Percentiles rank a stretch among this genome's conserved stretches.
These are phyloP conservation scores for Coccomyxa subellipsoidea DNA, from an alignment of 163 green algal species.

Conservation along the genomic window DNA sequence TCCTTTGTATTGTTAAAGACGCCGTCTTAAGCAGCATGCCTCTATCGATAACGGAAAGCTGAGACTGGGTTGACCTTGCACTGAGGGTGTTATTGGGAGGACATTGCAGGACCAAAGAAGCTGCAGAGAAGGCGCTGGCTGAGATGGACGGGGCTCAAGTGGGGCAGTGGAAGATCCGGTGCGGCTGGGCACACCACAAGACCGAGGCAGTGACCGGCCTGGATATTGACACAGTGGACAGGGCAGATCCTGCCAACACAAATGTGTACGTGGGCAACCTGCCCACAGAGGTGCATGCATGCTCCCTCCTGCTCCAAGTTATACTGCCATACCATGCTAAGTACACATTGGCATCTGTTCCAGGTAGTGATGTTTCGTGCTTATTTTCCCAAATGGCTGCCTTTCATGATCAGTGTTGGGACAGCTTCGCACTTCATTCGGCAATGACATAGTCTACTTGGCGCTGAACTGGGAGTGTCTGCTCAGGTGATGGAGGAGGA, in stretches of 20 bases:
- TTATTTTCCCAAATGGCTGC: too few relatives aligned
- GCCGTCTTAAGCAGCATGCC: too few relatives aligned
- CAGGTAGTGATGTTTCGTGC: not conserved
- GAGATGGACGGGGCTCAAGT: conserved; percentile 29
- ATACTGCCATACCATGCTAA: not conserved
- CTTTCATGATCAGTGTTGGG: too few relatives aligned
- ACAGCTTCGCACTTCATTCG: too few relatives aligned
- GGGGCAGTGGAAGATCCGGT: conserved; percentile 38
- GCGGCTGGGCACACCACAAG: conserved; percentile 75
- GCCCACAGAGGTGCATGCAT: conserved; percentile 1
- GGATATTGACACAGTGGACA: conserved; percentile 25
- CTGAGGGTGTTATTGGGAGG: too few relatives aligned
- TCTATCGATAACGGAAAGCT: too few relatives aligned
- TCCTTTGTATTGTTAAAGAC: too few relatives aligned
- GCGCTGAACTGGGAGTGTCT: too few relatives aligned
- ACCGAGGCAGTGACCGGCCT: conserved; percentile 22
- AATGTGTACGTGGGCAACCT: conserved; percentile 64
- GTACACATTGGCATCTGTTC: not conserved
- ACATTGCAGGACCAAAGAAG: conserved; percentile 29
- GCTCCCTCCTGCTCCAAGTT: not conserved
- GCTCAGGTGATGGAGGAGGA: conserved; percentile 33
- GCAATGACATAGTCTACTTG: too few relatives aligned
- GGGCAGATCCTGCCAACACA: conserved; percentile 46
- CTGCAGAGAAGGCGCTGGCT: conserved; percentile 42
- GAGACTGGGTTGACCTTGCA: too few relatives aligned